phyloP scores from a whole-genome alignment of 1,284 basidiomycete genomes.

The Irpex sp. region DNA sequence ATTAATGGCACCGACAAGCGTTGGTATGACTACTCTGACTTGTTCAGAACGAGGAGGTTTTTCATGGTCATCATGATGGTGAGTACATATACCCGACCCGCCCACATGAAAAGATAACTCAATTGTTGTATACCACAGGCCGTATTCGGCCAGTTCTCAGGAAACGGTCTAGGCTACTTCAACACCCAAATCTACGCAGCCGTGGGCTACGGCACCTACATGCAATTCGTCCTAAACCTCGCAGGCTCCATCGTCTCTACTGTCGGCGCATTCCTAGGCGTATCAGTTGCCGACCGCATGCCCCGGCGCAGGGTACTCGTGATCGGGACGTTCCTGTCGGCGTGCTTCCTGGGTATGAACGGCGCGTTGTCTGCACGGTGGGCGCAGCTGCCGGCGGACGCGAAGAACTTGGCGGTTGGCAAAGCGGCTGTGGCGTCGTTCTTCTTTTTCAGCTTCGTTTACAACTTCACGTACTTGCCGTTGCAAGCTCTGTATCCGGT shows the following conservation, averaged over 20 bases:
- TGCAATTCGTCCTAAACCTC: background rate
- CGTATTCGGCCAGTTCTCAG: background rate
- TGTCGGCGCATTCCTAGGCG: background rate
- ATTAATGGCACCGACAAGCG: background rate
- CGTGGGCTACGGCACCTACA: background rate
- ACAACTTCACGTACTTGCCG: background rate
- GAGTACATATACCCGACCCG: background rate
- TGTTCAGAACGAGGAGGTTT: background rate
- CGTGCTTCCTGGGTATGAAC: background rate
- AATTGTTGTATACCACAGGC: background rate
- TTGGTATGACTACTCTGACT: background rate
- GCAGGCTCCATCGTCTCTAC: background rate
- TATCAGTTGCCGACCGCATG: background rate
- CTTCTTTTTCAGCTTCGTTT: background rate
- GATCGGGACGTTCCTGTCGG: background rate
- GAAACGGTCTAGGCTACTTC: background rate
- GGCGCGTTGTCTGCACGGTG: background rate
- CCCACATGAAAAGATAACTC: background rate
- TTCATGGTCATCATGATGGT: background rate
- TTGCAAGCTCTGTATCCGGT: background rate
- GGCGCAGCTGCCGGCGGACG: background rate
- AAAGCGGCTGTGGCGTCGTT: background rate
- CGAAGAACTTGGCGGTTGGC: background rate
- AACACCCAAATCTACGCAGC: background rate
- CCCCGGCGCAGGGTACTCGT: background rate